Evolutionary conservation across 1,284 basidiomycete species (phyloP).

Genomic region (Cronartium quercuum): DNA sequence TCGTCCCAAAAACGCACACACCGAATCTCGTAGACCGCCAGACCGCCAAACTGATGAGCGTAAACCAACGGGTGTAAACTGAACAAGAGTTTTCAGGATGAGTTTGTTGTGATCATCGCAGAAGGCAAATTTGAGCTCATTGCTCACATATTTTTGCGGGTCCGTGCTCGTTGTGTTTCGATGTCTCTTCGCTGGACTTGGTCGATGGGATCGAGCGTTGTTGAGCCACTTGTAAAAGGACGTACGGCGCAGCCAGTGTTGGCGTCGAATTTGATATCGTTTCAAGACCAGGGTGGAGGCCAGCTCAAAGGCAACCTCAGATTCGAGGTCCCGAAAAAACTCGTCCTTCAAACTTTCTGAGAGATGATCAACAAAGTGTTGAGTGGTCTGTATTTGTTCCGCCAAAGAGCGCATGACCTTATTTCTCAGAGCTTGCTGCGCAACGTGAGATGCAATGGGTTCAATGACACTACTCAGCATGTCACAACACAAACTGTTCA

Average conservation of each 20-base stretch:
- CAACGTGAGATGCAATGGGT: conserved; percentile 19
- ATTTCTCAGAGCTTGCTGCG: conserved; percentile 17
- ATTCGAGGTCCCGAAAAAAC: conserved; percentile 13
- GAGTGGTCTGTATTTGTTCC: conserved; percentile 8
- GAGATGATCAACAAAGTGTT: conserved; percentile 8
- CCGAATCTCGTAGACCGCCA: conserved; percentile 18
- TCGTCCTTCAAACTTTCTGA: not conserved
- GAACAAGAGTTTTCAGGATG: too few species aligned
- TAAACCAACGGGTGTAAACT: not conserved
- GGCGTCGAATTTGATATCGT: not conserved
- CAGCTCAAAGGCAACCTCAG: conserved; percentile 6
- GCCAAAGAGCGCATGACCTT: not conserved
- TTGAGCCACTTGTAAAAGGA: conserved; percentile 24
- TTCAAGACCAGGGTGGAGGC: conserved; percentile 6
- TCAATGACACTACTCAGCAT: conserved; percentile 9
- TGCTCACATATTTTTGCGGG: too few species aligned
- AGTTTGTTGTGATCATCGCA: too few species aligned
- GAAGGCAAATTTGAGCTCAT: too few species aligned
- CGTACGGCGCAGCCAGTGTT: not conserved
- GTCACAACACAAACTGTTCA: not conserved
- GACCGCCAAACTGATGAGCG: conserved; percentile 22
- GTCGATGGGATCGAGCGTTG: conserved; percentile 19
- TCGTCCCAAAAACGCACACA: conserved; percentile 10
- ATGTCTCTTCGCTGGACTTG: not conserved
- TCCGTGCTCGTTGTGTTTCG: not conserved